These are phyloP conservation scores for Macrocystidia cucumis DNA, from an alignment of 1,284 basidiomycete species.

Conservation along the genomic window DNA sequence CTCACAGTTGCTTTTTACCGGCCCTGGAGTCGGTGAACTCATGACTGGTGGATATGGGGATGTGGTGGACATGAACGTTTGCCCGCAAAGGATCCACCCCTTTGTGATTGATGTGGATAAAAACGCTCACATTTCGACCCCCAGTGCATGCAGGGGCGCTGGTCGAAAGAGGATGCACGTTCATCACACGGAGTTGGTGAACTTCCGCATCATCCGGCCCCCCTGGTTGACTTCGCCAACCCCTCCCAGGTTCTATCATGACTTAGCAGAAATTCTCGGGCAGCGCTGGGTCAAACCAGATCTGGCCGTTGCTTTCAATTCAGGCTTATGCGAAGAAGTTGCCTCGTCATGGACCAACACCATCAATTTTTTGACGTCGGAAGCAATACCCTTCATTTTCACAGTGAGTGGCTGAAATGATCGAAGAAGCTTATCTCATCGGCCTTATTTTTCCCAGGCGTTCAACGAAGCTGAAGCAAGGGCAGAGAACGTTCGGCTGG, in stretches of 20 bases:
- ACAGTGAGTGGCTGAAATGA: conserved; percentile 8
- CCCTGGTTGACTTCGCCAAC: neutral
- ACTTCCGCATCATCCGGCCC: neutral
- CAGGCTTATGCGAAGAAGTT: conserved; percentile 9
- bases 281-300: conserved; percentile 10
- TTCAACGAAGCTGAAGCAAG: conserved; percentile 14
- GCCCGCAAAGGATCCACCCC: conserved; percentile 20
- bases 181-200: conserved; percentile 1
- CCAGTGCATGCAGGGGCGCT: neutral
- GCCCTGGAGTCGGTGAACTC: conserved; percentile 15
- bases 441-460: conserved; percentile 5
- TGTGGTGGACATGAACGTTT: conserved; percentile 19
- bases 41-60: conserved; percentile 4
- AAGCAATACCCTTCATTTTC: conserved; percentile 12
- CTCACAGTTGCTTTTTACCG: conserved; percentile 20
- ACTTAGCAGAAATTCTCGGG: conserved; percentile 9
- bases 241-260: conserved; percentile 11
- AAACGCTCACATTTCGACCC: conserved; percentile 21
- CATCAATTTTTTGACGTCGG: conserved; percentile 9
- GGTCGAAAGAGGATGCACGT: neutral
- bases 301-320: conserved; percentile 15
- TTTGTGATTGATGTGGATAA: conserved; percentile 12
- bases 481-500: conserved; percentile 9
- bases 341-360: conserved; percentile 11
- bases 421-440: neutral